Percentiles rank a stretch among this genome's conserved stretches.
These are phyloP conservation scores for Magnusiomyces tetraspermus DNA, from an alignment of 1,139 yeast species.

Conservation along the genomic window DNA sequence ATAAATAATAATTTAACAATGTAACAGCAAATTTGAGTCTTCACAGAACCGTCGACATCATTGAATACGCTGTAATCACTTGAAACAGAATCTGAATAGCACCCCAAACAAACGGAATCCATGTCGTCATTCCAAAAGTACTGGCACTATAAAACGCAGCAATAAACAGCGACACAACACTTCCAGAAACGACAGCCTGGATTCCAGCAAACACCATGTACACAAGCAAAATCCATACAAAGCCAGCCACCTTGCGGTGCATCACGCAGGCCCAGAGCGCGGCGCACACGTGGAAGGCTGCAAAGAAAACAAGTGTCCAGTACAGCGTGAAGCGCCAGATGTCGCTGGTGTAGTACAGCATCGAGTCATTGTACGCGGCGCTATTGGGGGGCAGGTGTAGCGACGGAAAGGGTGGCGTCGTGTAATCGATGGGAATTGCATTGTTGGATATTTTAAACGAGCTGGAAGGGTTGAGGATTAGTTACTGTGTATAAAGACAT, in stretches of 20 bases:
- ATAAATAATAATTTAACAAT: too few relatives aligned
- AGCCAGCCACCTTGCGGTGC: conserved; percentile 36
- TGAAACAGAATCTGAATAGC: conserved; percentile 57
- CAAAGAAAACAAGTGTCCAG: conserved; percentile 68
- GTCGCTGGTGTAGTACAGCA: conserved; percentile 58
- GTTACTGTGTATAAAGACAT: too few relatives aligned
- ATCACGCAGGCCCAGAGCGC: conserved; percentile 54
- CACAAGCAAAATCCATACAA: conserved; percentile 37
- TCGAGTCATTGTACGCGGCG: conserved; percentile 41
- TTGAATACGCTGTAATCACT: conserved; percentile 54
- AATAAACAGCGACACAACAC: conserved; percentile 59
- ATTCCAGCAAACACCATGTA: conserved; percentile 41
- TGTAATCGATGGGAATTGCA: conserved; percentile 69
- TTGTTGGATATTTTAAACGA: conserved; percentile 5
- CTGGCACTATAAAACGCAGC: conserved; percentile 68
- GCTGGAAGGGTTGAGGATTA: too few relatives aligned
- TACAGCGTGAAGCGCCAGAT: conserved; percentile 77
- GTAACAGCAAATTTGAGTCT: too few relatives aligned
- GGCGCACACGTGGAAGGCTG: conserved; percentile 51
- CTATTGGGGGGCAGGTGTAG: conserved; percentile 57
- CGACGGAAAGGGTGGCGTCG: conserved; percentile 72
- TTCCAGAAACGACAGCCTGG: conserved; percentile 63
- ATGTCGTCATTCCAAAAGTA: conserved; percentile 68
- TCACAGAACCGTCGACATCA: conserved; percentile 42
- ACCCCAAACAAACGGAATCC: conserved; percentile 86